Base-by-base conservation (phyloP, 257 asterid species). In the Gynochthodes officinalis region DNA sequence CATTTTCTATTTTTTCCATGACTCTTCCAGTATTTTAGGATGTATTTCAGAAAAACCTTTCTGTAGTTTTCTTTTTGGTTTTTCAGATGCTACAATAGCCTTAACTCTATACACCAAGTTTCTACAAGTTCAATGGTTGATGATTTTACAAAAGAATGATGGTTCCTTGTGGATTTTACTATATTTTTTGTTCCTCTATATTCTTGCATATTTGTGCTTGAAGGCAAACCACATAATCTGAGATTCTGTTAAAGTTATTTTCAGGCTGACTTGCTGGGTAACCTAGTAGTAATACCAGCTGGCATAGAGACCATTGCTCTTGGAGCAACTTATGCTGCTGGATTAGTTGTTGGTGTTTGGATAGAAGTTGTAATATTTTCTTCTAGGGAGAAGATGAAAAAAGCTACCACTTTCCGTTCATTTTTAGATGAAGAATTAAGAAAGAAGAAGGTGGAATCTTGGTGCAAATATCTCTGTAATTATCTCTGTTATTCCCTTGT, bases 271-370 rank as follows among this genome's bases (percentile, higher is more conserved):
- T 67, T 93, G 81, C 76, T 93, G 64, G 98, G 98, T 50, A 85
- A 27, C 40, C 86, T 97, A 0, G 98, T 93, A 9, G 89, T 89
- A 63, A 84, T 97, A 57, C 98, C 98, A 42, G 93, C 86, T 43
- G 91, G 90, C 78, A 89, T 82, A 60, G 99, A 92, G 84, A 95
- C 99, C 1, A 91, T 98, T 1, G 99, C 98, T 12, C 96, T 92
- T 42, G 99, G 99, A 49, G 99, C 98, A 1, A 98, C 98, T 39
- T 95, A 85, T 39, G 99, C 96, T 40, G 97, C 98, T 57, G 99
- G 98, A 85, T 68, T 95, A 75, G 99, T 97, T 1, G 87, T 87
- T 7, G 97, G 97, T 0, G 81, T 95, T 13, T 95, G 97, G 94
- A 87, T 87, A 0, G 92, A 95, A 75, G 58, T 77, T 0, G 87